phyloP scores from a whole-genome alignment of 1,139 yeast genomes.

The Blastobotrys arbuscula region DNA sequence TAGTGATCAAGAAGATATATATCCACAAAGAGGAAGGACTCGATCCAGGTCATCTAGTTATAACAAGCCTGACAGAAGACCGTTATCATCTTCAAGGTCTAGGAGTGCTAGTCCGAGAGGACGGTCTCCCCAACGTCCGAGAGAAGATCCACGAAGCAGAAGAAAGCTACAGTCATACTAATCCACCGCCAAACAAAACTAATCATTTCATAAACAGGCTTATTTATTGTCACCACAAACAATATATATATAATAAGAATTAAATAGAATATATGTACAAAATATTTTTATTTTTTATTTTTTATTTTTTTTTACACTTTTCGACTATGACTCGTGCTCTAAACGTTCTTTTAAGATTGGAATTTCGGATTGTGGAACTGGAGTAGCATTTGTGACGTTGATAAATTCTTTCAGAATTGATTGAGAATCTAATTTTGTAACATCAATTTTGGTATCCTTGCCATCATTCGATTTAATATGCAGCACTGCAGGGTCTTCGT shows the following conservation, averaged over 20 bases:
- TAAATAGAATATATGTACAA: background rate
- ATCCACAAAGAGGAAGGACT: background rate
- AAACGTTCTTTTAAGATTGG: slow-evolving; percentile 3
- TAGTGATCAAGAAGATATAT: background rate
- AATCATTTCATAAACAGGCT: background rate
- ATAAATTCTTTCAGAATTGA: slow-evolving; percentile 39
- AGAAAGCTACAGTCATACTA: background rate
- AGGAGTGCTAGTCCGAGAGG: background rate
- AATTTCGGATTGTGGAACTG: slow-evolving; percentile 26
- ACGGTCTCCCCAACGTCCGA: background rate
- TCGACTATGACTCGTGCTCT: slow-evolving; percentile 3
- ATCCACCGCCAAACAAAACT: background rate
- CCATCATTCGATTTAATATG: slow-evolving; percentile 30
- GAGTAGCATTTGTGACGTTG: slow-evolving; percentile 34
- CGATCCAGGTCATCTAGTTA: background rate
- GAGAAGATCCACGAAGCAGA: slow-evolving; percentile 1
- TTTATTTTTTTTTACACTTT: too few relatives aligned
- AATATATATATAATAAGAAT: background rate
- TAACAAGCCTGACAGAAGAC: background rate
- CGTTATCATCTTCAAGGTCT: background rate
- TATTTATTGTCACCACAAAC: background rate
- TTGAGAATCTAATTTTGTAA: slow-evolving; percentile 36
- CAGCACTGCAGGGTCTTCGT: background rate
- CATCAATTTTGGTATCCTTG: slow-evolving; percentile 32
- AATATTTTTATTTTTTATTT: background rate